Conservation (phyloP, 2,329 filamentous ascomycete species). For the Zarea fungicola region DNA sequence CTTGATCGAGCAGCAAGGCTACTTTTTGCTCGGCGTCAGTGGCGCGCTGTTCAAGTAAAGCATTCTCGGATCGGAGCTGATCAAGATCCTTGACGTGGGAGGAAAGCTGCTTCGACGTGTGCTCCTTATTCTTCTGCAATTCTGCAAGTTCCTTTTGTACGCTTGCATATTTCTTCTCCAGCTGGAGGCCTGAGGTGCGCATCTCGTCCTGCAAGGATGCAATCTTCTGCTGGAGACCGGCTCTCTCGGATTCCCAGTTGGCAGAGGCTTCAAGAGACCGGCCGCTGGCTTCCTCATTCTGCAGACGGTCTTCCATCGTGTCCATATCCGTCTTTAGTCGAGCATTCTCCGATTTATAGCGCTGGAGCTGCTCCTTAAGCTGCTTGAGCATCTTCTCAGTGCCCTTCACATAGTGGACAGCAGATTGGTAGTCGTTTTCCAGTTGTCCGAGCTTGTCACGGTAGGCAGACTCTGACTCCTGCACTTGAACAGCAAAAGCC, state of each 20-base stretch:
- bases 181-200: constrained; percentile 54
- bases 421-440: constrained; percentile 95
- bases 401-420: constrained; percentile 95
- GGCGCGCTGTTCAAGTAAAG: constrained; percentile 73
- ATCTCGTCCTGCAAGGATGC: constrained; percentile 65
- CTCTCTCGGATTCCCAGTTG: constrained; percentile 72
- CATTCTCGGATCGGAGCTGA: constrained; percentile 77
- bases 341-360: constrained; percentile 81
- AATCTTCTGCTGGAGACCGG: constrained; percentile 62
- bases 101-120: constrained; percentile 52
- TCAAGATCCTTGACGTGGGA: constrained; percentile 65
- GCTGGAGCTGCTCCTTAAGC: constrained; percentile 94
- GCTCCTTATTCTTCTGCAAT: constrained; percentile 64
- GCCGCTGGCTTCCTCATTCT: constrained; percentile 16
- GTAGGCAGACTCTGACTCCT: constrained; percentile 84
- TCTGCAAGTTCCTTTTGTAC: constrained; percentile 66
- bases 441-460: constrained; percentile 90
- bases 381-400: constrained; percentile 99
- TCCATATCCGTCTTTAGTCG: constrained; percentile 80
- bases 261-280: constrained; percentile 35
- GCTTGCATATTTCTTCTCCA: constrained; percentile 66
- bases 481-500: constrained; percentile 70
- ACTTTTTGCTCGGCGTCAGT: constrained; percentile 91
- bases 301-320: constrained; percentile 52
- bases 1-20: constrained; percentile 85